Conservation (phyloP, 2,329 filamentous ascomycete species). For the Claviceps sp. region DNA sequence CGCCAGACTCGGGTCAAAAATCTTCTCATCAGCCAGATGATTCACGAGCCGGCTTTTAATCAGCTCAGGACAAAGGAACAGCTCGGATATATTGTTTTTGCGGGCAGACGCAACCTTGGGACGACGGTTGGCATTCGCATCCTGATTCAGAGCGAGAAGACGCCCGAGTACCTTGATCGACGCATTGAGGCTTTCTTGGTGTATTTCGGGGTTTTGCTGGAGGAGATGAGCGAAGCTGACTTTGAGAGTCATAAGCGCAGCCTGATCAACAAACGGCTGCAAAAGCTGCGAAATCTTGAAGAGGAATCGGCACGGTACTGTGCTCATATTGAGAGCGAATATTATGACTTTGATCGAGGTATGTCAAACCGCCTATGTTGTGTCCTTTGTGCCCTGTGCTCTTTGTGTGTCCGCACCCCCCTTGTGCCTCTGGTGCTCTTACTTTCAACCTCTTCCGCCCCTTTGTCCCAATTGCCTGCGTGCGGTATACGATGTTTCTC, state of each 20-base stretch:
- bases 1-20: slow-evolving; percentile 60
- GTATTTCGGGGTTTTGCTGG: slow-evolving; percentile 50
- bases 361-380: slow-evolving; percentile 20
- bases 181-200: slow-evolving; percentile 77
- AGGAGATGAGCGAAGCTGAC: slow-evolving; percentile 65
- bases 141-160: slow-evolving; percentile 84
- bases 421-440: too few species aligned
- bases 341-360: slow-evolving; percentile 83
- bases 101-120: slow-evolving; percentile 55
- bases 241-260: slow-evolving; percentile 89
- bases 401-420: background rate
- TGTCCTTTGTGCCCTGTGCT: background rate
- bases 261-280: slow-evolving; percentile 70
- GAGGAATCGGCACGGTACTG: slow-evolving; percentile 76
- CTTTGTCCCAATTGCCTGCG: background rate
- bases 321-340: slow-evolving; percentile 73
- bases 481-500: background rate
- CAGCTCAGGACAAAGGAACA: slow-evolving; percentile 94
- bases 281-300: slow-evolving; percentile 84
- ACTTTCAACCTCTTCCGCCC: background rate
- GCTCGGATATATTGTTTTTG: slow-evolving; percentile 92
- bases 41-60: slow-evolving; percentile 87
- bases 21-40: slow-evolving; percentile 75
- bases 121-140: slow-evolving; percentile 78
- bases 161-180: slow-evolving; percentile 68